Percentiles rank a stretch among this genome's conserved stretches.
Evolutionary conservation across 306 rosid species (phyloP).

Genomic region (Cucurbita ficifolia): DNA sequence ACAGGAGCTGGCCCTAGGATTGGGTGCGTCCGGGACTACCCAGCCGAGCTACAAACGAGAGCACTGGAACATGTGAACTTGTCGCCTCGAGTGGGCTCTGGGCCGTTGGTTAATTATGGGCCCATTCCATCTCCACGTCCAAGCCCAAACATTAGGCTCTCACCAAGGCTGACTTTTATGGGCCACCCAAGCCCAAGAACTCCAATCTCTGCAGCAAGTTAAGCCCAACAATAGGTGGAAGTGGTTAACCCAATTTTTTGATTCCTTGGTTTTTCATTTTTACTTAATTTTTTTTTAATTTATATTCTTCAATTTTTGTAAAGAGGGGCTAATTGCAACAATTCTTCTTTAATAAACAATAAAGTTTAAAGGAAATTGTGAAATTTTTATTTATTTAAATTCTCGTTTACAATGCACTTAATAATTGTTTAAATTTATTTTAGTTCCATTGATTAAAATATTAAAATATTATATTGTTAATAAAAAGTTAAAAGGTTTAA

Average conservation of each 20-base stretch:
- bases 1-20: slow-evolving; percentile 78
- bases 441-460: too few species aligned
- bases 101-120: slow-evolving; percentile 21
- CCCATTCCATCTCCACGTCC: slow-evolving; percentile 95
- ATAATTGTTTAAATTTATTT: too few species aligned
- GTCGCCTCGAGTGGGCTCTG: slow-evolving; percentile 44
- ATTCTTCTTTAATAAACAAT: neutral
- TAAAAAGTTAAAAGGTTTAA: too few species aligned
- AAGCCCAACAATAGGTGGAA: neutral
- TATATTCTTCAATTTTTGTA: neutral
- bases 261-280: neutral
- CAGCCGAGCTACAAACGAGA: slow-evolving; percentile 46
- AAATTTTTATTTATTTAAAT: neutral
- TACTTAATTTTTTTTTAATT: neutral
- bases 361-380: neutral
- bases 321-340: neutral
- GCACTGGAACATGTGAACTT: slow-evolving; percentile 75
- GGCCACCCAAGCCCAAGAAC: slow-evolving; percentile 78
- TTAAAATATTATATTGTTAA: too few species aligned
- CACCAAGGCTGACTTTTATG: slow-evolving; percentile 56
- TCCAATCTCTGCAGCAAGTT: slow-evolving; percentile 22
- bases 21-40: slow-evolving; percentile 89
- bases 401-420: too few species aligned
- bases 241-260: neutral
- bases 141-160: slow-evolving; percentile 70